These are phyloP conservation scores for Sclerotinia subarctica DNA, from an alignment of 2,329 filamentous ascomycete genomes.

Conservation along the genomic window DNA sequence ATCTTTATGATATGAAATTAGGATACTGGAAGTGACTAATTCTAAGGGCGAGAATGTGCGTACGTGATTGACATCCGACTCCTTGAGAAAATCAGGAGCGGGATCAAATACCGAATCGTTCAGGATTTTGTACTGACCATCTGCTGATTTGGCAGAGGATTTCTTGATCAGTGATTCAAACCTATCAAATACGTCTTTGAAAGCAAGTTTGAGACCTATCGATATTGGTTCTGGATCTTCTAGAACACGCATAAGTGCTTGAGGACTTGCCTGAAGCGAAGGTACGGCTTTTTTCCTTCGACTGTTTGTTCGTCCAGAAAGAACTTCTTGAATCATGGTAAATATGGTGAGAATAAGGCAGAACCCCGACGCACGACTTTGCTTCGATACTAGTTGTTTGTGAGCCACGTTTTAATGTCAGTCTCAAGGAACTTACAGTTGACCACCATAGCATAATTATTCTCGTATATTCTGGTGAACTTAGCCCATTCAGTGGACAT, in stretches of 20 bases:
- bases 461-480: conserved; percentile 43
- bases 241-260: conserved; percentile 36
- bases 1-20: conserved; percentile 37
- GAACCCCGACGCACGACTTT: conserved; percentile 39
- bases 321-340: conserved; percentile 38
- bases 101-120: conserved; percentile 35
- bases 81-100: conserved; percentile 32
- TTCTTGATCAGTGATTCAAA: conserved; percentile 37
- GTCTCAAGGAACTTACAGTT: conserved; percentile 33
- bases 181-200: conserved; percentile 37
- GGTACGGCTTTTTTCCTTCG: conserved; percentile 26
- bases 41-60: conserved; percentile 41
- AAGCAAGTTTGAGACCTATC: conserved; percentile 33
- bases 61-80: conserved; percentile 33
- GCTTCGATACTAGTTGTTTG: conserved; percentile 35
- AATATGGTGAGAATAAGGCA: conserved; percentile 40
- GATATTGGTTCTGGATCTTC: conserved; percentile 35
- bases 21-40: conserved; percentile 37
- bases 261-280: conserved; percentile 36
- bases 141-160: conserved; percentile 32
- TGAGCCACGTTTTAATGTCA: conserved; percentile 1
- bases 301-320: conserved; percentile 21
- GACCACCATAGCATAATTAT: conserved; percentile 43
- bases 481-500: conserved; percentile 46
- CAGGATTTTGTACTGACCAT: conserved; percentile 31